A percentile compares a stretch with the other conserved stretches of the same genome.
These are phyloP conservation scores for Kodamaea hsintzibuensis DNA, from an alignment of 805 yeast genomes.

Conservation along the genomic window DNA sequence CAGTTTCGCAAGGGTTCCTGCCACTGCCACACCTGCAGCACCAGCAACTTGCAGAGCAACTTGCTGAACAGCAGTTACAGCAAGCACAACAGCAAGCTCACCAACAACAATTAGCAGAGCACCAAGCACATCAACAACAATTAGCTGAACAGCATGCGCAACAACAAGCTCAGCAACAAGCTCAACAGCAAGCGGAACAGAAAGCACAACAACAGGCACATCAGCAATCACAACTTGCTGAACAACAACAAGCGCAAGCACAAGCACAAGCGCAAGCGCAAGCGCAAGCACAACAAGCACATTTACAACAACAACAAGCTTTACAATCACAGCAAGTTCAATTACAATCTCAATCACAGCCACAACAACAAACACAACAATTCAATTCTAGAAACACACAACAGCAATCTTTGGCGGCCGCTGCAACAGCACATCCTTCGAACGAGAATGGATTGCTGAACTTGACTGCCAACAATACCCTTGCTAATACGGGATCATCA, in stretches of 20 bases:
- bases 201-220: slow-evolving; percentile 12
- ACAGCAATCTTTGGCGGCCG: slow-evolving; percentile 13
- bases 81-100: slow-evolving; percentile 10
- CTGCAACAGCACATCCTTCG: slow-evolving; percentile 10
- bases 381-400: slow-evolving; percentile 15
- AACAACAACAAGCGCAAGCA: slow-evolving; percentile 13
- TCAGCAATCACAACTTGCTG: no score
- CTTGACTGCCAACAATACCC: slow-evolving; percentile 17
- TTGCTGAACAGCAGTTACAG: slow-evolving; percentile 12
- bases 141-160: slow-evolving; percentile 13
- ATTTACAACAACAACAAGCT: slow-evolving; percentile 2
- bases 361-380: slow-evolving; percentile 14
- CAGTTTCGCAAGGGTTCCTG: slow-evolving; percentile 10
- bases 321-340: slow-evolving; percentile 11
- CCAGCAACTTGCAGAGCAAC: slow-evolving; percentile 15
- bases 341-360: slow-evolving; percentile 14
- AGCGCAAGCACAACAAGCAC: slow-evolving; percentile 15
- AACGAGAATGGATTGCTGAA: background rate
- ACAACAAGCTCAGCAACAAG: slow-evolving; percentile 9
- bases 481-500: slow-evolving; percentile 9
- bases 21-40: slow-evolving; percentile 15
- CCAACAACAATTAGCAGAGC: slow-evolving; percentile 6
- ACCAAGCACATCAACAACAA: slow-evolving; percentile 9
- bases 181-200: slow-evolving; percentile 11
- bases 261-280: slow-evolving; percentile 14